Base-by-base conservation (phyloP, 345 rosid species). In the Lenwebbia sp. region DNA sequence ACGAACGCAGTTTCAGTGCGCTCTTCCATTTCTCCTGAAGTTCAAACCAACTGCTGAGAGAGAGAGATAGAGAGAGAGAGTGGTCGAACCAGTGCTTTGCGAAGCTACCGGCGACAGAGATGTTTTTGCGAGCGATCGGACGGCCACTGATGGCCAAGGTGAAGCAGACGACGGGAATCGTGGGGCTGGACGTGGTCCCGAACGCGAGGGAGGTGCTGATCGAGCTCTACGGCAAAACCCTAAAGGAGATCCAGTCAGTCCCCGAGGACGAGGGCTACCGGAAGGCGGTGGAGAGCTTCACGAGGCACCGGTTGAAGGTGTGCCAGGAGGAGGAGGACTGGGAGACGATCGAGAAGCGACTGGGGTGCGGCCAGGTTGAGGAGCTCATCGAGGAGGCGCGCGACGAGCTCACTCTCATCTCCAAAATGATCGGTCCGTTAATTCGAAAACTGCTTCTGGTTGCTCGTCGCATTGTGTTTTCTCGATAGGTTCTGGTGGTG, bases 261-360 rank as follows among this genome's bases (percentile, higher is more conserved):
- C 99, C 99, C 57, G 94, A 94, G 87, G 99, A 94, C 70, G 98
- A 98, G 87, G 99, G 99, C 17, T 98, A 98, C 93, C 94, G 99
- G 52, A 96, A 96, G 93, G 95, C 98, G 1, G 99, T 98, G 62
- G 98, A 98, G 92, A 90, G 92, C 82, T 98, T 98, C 91, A 98
- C 99, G 57, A 89, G 87, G 30, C 98, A 95, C 70, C 95, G 98
- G 88, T 90, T 98, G 28, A 90, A 90, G 89, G 96, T 92, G 0
- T 98, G 98, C 84, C 90, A 89, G 82, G 98, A 95, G 88, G 98
- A 96, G 87, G 93, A 90, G 82, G 97, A 96, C 60, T 98, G 98
- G 98, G 99, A 96, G 90, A 82, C 44, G 86, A 96, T 98, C 86
- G 98, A 96, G 95, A 93, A 95, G 83, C 92, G 92, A 52, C 90